A percentile compares a stretch with the other conserved stretches of the same genome.
These are phyloP conservation scores for Ophiostoma triangulosporum DNA, from an alignment of 2,329 filamentous ascomycete genomes.

Conservation along the genomic window DNA sequence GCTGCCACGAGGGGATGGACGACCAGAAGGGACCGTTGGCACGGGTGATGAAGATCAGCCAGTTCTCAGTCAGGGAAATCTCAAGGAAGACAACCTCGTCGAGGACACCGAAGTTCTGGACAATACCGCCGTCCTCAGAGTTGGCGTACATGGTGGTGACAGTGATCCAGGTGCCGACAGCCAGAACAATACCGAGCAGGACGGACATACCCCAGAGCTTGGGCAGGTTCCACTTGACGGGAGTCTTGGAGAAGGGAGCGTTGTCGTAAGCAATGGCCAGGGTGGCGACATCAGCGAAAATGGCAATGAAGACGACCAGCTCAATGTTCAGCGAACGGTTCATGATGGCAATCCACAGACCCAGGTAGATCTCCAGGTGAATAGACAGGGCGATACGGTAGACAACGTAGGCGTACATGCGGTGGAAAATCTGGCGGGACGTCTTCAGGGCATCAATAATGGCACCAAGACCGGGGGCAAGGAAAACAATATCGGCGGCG, in stretches of 20 bases:
- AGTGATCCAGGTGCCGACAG: constrained; percentile 76
- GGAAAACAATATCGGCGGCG: constrained; percentile 86
- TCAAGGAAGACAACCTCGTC: constrained; percentile 80
- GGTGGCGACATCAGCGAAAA: constrained; percentile 86
- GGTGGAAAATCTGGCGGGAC: constrained; percentile 88
- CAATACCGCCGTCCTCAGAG: constrained; percentile 63
- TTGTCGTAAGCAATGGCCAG: constrained; percentile 90
- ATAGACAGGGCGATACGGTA: constrained; percentile 89
- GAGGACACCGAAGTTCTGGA: constrained; percentile 74
- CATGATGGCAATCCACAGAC: constrained; percentile 80
- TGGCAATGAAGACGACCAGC: constrained; percentile 85
- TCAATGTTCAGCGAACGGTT: constrained; percentile 76
- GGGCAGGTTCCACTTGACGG: constrained; percentile 90
- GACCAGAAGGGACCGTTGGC: constrained; percentile 89
- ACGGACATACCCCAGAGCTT: constrained; percentile 91
- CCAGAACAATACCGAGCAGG: constrained; percentile 67
- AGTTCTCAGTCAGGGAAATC: constrained; percentile 85
- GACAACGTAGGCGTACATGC: constrained; percentile 92
- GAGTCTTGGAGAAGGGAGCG: constrained; percentile 70
- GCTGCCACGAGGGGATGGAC: constrained; percentile 75
- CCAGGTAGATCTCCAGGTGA: constrained; percentile 82
- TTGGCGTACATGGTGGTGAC: constrained; percentile 70
- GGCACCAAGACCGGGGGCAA: constrained; percentile 78
- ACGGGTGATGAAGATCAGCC: constrained; percentile 93
- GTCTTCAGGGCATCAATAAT: constrained; percentile 91